These are phyloP conservation scores for Stemphylium beticola DNA, from an alignment of 2,329 filamentous ascomycete species.

Conservation along the genomic window DNA sequence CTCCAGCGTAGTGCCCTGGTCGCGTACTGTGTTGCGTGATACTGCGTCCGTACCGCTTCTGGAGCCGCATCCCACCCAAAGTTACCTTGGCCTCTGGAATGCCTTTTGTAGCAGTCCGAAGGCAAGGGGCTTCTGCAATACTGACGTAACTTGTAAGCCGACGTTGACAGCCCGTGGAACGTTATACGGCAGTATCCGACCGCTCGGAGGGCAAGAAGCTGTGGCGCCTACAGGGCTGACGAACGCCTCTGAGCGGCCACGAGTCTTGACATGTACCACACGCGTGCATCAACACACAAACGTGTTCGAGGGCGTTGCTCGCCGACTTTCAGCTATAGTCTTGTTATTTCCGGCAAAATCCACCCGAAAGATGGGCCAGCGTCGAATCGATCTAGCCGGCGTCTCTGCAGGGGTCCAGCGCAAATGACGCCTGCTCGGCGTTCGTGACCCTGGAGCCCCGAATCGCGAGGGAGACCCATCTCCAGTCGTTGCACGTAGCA, in stretches of 20 bases:
- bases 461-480: constrained; percentile 5
- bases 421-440: constrained; percentile 12
- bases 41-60: neutral
- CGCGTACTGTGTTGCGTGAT: neutral
- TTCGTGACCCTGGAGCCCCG: constrained; percentile 4
- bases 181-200: neutral
- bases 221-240: constrained; percentile 1
- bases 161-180: constrained; percentile 5
- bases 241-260: neutral
- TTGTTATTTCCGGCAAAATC: constrained; percentile 5
- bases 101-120: neutral
- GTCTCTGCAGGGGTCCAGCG: constrained; percentile 8
- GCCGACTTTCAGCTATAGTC: neutral
- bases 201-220: neutral
- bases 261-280: neutral
- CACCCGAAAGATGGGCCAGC: neutral
- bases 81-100: neutral
- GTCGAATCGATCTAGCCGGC: constrained; percentile 13
- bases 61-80: constrained; percentile 2
- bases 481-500: neutral
- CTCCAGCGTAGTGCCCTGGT: neutral
- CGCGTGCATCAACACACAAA: neutral
- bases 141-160: neutral
- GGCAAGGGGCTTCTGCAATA: neutral
- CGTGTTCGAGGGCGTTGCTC: neutral